Evolutionary conservation across 1,284 basidiomycete species (phyloP).

Genomic region (Cryptococcus jaspeensis): DNA sequence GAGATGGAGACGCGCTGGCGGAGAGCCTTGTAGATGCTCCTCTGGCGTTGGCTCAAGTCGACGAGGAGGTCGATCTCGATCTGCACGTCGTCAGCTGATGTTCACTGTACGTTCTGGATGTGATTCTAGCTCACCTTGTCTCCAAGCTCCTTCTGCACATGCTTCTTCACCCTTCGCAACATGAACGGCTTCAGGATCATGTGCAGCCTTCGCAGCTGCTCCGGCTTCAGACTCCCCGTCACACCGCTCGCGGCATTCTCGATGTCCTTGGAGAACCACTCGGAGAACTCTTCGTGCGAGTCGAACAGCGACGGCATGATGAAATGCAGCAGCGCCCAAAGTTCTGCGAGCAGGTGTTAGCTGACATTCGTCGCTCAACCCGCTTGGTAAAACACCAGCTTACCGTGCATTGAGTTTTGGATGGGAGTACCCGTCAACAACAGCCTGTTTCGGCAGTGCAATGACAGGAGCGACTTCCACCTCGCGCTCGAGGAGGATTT

Average conservation of each 20-base stretch:
- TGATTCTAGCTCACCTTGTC: slow-evolving; percentile 72
- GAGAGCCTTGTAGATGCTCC: slow-evolving; percentile 86
- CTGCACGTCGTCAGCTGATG: slow-evolving; percentile 52
- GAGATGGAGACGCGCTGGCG: slow-evolving; percentile 91
- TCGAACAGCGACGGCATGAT: slow-evolving; percentile 99
- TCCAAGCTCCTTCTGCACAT: slow-evolving; percentile 99
- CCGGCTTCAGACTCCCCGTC: slow-evolving; percentile 75
- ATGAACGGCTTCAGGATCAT: slow-evolving; percentile 99
- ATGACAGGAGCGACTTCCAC: slow-evolving; percentile 95
- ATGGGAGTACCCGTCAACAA: slow-evolving; percentile 97
- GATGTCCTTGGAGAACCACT: slow-evolving; percentile 99
- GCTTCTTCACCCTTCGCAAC: slow-evolving; percentile 94
- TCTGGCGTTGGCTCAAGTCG: slow-evolving; percentile 90
- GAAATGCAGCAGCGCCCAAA: slow-evolving; percentile 99
- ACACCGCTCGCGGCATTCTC: slow-evolving; percentile 86
- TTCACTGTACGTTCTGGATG: background rate
- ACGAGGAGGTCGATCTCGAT: slow-evolving; percentile 97
- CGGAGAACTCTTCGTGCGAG: slow-evolving; percentile 98
- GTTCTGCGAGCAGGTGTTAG: slow-evolving; percentile 59
- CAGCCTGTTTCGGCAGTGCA: slow-evolving; percentile 94
- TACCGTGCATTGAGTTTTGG: slow-evolving; percentile 99
- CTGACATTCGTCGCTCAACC: background rate
- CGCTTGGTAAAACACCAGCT: no score
- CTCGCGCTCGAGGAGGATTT: slow-evolving; percentile 96
- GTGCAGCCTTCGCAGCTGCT: slow-evolving; percentile 91